Conservation (phyloP, 768 basidiomycete genomes). For the Tulasnella sp. region DNA sequence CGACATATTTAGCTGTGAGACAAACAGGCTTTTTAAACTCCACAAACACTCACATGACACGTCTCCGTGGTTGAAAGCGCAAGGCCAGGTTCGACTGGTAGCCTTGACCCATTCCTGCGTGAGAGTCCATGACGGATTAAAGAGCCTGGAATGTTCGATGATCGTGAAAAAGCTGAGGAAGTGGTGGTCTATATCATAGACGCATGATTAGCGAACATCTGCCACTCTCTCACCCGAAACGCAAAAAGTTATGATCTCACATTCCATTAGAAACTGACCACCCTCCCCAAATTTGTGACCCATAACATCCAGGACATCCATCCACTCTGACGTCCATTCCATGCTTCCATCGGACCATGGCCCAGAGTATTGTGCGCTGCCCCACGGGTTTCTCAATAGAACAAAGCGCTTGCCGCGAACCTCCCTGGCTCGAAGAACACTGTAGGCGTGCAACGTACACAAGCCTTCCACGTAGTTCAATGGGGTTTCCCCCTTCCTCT, state of each 20-base stretch:
- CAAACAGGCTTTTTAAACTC: too few relatives aligned
- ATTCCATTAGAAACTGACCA: slow-evolving; percentile 16
- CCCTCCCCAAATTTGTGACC: slow-evolving; percentile 13
- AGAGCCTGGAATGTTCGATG: slow-evolving; percentile 37
- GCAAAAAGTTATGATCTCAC: too few relatives aligned
- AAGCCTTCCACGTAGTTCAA: slow-evolving; percentile 23
- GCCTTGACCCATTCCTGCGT: slow-evolving; percentile 40
- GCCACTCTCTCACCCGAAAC: too few relatives aligned
- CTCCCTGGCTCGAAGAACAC: slow-evolving; percentile 36
- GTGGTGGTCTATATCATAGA: slow-evolving; percentile 15
- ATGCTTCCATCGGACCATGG: slow-evolving; percentile 11
- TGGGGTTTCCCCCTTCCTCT: slow-evolving; percentile 12
- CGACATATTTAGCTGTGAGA: not conserved
- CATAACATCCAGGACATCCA: slow-evolving; percentile 10
- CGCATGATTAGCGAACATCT: not conserved
- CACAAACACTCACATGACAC: slow-evolving; percentile 34
- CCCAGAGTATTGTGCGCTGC: slow-evolving; percentile 22
- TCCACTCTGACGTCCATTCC: slow-evolving; percentile 13
- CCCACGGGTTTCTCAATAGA: slow-evolving; percentile 44
- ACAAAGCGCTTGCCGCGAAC: slow-evolving; percentile 39
- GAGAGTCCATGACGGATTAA: slow-evolving; percentile 40
- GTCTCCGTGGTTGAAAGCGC: slow-evolving; percentile 45
- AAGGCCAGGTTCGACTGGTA: slow-evolving; percentile 31
- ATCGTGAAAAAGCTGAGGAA: slow-evolving; percentile 29
- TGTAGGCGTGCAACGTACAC: slow-evolving; percentile 33